Evolutionary conservation across 345 rosid genomes (phyloP).

Genomic region (Eucalyptus pumila): DNA sequence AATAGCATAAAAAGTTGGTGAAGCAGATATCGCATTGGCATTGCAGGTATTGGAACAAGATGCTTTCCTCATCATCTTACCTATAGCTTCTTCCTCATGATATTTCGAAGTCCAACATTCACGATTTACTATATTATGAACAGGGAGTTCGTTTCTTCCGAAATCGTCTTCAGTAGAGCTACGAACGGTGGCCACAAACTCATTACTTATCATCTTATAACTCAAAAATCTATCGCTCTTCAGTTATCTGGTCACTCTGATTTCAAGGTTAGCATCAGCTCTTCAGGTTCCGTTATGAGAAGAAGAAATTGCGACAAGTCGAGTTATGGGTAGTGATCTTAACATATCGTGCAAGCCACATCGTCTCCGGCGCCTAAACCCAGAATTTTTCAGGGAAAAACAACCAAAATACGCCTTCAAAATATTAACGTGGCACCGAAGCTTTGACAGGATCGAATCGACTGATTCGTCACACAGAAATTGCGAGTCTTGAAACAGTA

Average conservation of each 20-base stretch:
- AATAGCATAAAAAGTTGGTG: constrained; percentile 56
- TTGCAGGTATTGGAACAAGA: constrained; percentile 43
- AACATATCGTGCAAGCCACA: constrained; percentile 89
- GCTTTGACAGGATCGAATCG: background rate
- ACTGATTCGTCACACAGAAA: background rate
- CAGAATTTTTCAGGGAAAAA: background rate
- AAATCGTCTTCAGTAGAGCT: constrained; percentile 49
- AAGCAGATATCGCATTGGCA: constrained; percentile 64
- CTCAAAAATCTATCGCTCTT: background rate
- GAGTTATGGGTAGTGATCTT: background rate
- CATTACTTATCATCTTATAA: background rate
- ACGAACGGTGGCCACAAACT: background rate
- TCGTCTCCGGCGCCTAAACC: constrained; percentile 70
- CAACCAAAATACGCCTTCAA: background rate
- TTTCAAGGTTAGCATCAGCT: background rate
- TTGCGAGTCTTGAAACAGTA: background rate
- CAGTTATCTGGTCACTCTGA: background rate
- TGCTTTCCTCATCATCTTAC: background rate
- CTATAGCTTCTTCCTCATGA: background rate
- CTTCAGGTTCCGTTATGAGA: background rate
- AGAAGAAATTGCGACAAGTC: background rate
- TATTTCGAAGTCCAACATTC: constrained; percentile 31
- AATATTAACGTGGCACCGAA: background rate
- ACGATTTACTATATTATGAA: too few species aligned
- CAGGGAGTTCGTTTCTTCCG: constrained; percentile 3